phyloP scores from a whole-genome alignment of 345 rosid genomes.

The Fremontodendron californicum region DNA sequence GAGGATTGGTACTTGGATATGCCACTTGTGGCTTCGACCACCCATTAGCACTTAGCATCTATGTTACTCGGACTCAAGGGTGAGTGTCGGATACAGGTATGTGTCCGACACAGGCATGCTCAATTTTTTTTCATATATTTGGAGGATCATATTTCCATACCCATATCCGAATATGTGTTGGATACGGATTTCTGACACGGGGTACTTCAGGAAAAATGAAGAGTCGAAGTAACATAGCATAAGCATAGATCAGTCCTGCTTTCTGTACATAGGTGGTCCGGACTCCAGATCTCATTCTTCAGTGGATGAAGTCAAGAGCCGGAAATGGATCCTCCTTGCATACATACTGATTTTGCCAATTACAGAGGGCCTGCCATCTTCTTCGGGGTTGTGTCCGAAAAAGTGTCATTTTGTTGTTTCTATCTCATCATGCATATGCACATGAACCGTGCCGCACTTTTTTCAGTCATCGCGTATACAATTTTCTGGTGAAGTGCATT shows the following conservation, averaged over 20 bases:
- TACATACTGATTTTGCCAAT: not conserved
- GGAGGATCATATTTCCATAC: no score
- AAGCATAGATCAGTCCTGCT: not conserved
- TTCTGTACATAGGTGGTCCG: not conserved
- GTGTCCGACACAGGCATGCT: no score
- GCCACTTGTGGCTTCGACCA: not conserved
- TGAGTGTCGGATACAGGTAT: no score
- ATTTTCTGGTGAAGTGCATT: not conserved
- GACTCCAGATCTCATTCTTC: not conserved
- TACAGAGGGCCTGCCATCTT: not conserved
- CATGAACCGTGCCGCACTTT: not conserved
- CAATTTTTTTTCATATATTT: no score
- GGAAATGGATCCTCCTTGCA: not conserved
- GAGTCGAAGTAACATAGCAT: no score
- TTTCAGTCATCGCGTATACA: not conserved
- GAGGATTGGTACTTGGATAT: not conserved
- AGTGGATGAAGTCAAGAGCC: not conserved
- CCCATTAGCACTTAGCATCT: not conserved
- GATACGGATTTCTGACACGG: no score
- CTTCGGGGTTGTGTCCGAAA: not conserved
- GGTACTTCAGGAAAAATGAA: no score
- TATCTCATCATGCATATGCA: not conserved
- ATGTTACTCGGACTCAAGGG: no score
- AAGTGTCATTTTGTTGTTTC: not conserved
- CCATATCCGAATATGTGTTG: no score